Base-by-base conservation (phyloP, 192 early-diverging fungal species). In the Ramicandelaber brevisporus region DNA sequence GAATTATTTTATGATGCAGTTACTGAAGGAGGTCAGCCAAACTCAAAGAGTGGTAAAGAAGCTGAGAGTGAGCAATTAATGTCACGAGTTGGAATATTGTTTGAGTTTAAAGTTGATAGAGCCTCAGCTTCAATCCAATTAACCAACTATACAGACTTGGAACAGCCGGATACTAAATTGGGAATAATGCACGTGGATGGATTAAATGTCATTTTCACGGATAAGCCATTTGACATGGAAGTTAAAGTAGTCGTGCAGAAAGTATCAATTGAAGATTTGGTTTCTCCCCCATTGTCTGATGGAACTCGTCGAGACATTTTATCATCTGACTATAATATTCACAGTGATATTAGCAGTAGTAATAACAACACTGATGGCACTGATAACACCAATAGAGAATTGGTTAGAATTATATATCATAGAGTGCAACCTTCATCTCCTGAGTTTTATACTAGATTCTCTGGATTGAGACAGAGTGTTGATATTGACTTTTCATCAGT, bases 401-500 rank as follows among this genome's bases (percentile, higher is more conserved):
- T 90, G 17, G 59, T 88, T 1, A 55, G 41, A 5, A 61, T 93
- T 5, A 50, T 60, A 20, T 88, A 87, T 36, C 44, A 55, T 16
- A 63, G 72, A 11, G 61, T 76, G 31, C 73, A 85, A 28, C 53
- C 58, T 0, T 48, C 48, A 14, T 70, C 63, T 3, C 77, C 81
- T 0, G 74, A 81, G 36, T 87, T 71, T 20, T 42, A 56, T 7
- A 50, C 57, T 20, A 70, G 57, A 33, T 72, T 74, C 49, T 63
- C 78, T 32, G 74, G 72, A 7, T 65, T 79, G 30, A 71, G 78
- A 27, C 79, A 85, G 32, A 70, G 63, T 0, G 63, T 81, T 4
- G 75, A 85, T 19, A 61, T 95, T 1, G 71, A 67, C 10, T 60
- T 66, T 33, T 87, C 65, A 21, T 77, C 54, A 19, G 38, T 89